Base-by-base conservation (phyloP, 768 basidiomycete genomes). In the Tulasnella sp. region DNA sequence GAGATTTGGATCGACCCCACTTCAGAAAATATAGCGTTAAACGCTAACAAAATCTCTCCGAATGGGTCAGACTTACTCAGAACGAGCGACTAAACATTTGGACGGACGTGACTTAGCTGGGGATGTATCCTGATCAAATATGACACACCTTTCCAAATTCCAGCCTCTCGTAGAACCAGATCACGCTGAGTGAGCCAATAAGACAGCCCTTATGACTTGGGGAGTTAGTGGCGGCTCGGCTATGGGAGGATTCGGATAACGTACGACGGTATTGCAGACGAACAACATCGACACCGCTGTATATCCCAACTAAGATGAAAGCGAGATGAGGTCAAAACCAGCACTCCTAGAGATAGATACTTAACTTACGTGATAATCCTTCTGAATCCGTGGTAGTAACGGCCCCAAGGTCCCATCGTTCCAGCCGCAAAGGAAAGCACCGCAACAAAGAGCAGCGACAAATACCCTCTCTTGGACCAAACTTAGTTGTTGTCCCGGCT, bases 361-460 rank as follows among this genome's bases (percentile, higher is more conserved):
- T 3, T 38, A 36, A 70, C 82, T 25, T 79, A 87, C 87, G 79
- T 84, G 83, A 80, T 87, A 88, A 80, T 87, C 86, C 8, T 82
- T 81, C 81, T 91, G 92, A 69, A 94, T 89, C 14, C 89, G 85
- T 1, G 91, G 93, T 5, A 94, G 82, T 25, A 95, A 82, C 0
- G 93, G 92, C 1, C 93, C 93, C 17, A 88, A 88, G 0, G 89
- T 86, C 15, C 89, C 90, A 81, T 93, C 93, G 79, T 91, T 92
- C 92, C 92, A 94, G 19, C 93, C 93, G 19, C 86, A 86, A 3
- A 92, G 82, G 77, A 90, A 89, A 68, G 91, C 72, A 14, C 85
- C 83, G 83, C 85, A 88, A 78, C 89, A 91, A 42, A 89, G 82
- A 0, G 89, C 81, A 22, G 82, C 79, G 76, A 90, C 8, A 29